Evolutionary conservation across 257 asterid genomes (phyloP).

Genomic region (Solanum corneliomulleri): DNA sequence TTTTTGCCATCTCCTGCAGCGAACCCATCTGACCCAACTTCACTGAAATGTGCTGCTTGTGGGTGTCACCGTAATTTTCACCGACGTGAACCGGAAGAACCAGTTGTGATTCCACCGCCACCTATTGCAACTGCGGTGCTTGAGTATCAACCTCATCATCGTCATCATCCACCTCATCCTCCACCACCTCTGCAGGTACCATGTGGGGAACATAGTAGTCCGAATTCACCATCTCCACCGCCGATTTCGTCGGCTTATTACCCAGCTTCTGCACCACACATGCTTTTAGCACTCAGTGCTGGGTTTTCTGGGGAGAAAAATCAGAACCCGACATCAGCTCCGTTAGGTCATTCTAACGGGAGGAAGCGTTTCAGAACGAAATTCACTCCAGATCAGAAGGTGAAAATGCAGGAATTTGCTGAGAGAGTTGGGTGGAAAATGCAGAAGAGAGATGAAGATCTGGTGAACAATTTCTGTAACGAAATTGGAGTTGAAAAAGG

Average conservation of each 20-base stretch:
- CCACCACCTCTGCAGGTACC: slow-evolving; percentile 11
- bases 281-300: slow-evolving; percentile 67
- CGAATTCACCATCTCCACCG: slow-evolving; percentile 84
- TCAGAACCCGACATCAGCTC: slow-evolving; percentile 13
- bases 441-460: slow-evolving; percentile 64
- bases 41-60: slow-evolving; percentile 93
- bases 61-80: slow-evolving; percentile 98
- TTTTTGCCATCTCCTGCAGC: slow-evolving; percentile 75
- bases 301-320: slow-evolving; percentile 26
- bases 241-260: slow-evolving; percentile 92
- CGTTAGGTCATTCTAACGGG: slow-evolving; percentile 11
- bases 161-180: slow-evolving; percentile 89
- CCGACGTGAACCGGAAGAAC: slow-evolving; percentile 88
- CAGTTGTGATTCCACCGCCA: background rate
- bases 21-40: slow-evolving; percentile 70
- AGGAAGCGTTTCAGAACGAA: slow-evolving; percentile 67
- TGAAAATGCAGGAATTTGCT: slow-evolving; percentile 56
- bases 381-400: slow-evolving; percentile 60
- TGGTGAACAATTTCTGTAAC: slow-evolving; percentile 38
- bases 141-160: slow-evolving; percentile 88
- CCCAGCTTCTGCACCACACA: slow-evolving; percentile 79
- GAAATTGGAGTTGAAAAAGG: slow-evolving; percentile 55
- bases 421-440: slow-evolving; percentile 69
- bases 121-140: slow-evolving; percentile 41
- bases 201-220: slow-evolving; percentile 36